Evolutionary conservation across 306 rosid species (phyloP), one percentile per base, ranked within the genome.

Genomic region (Ceratonia siliqua): DNA sequence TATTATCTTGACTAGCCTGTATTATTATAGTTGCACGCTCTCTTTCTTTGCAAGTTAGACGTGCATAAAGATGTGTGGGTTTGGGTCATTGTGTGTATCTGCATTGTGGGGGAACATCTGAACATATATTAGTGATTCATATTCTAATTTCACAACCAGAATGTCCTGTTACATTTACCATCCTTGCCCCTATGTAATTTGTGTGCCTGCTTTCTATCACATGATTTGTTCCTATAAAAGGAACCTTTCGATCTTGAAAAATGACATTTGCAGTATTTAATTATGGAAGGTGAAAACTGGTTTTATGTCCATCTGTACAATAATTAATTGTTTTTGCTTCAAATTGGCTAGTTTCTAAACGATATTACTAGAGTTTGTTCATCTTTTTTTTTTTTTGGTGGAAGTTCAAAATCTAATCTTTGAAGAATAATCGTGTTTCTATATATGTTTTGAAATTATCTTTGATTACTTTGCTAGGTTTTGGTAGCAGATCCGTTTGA

Each of bases 401-500:
- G 35, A 28, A n/a, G 25, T 62, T 72, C 28, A 46, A n/a, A 76
- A 67, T 61, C 25, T 30, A 46, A 2, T 79, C 62, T 68, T 38
- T 57, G 21, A 30, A 18, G 8, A 38, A 61, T 58, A 35, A 61
- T 55, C 42, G 8, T 66, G 39, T 67, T 53, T 75, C 52, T 70
- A 6, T 66, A 13, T 27, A 6, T 56, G 14, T 27, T 33, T 21
- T 13, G 5, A 49, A 43, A 21, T 39, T 35, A 17, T 15, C 20
- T 24, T 25, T 77, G 1, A 28, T 2, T 38, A 24, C 28, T 56
- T 17, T 76, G 73, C 75, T 68, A 91, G 97, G 91, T 91, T 78
- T 46, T 71, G 82, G 74, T 56, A 2, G 84, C 89, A 18, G 92
- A 87, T 46, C 96, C 98, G 33, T 86, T 90, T 57, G 81, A 78